Conservation (phyloP, 495 filamentous ascomycete genomes). For the Penicillium paxilli region DNA sequence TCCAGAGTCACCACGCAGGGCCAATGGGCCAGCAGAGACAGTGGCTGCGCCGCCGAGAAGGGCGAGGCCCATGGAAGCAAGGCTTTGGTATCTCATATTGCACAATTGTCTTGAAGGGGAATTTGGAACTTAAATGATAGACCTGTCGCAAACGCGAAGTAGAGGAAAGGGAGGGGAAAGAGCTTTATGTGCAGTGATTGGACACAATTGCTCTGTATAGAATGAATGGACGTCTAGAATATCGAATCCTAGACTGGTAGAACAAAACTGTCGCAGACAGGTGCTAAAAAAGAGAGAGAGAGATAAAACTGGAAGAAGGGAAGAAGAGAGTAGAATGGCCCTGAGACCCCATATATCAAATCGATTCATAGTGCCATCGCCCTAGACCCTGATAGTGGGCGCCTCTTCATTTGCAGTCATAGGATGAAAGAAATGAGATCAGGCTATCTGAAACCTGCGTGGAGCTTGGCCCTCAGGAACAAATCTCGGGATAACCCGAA, state of each 20-base stretch:
- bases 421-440: constrained; percentile 26
- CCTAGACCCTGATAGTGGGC: neutral
- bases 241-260: constrained; percentile 28
- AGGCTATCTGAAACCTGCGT: constrained; percentile 34
- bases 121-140: neutral
- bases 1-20: constrained; percentile 15
- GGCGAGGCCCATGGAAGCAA: constrained; percentile 29
- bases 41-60: constrained; percentile 30
- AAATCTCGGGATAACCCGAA: constrained; percentile 19
- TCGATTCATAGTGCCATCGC: neutral
- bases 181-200: constrained; percentile 21
- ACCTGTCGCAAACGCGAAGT: neutral
- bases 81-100: constrained; percentile 36
- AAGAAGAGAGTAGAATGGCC: constrained; percentile 4
- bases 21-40: constrained; percentile 28
- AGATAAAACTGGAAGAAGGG: neutral
- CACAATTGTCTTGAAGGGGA: neutral
- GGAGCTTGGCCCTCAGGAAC: constrained; percentile 14
- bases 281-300: constrained; percentile 12
- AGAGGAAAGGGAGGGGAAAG: constrained; percentile 6
- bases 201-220: constrained; percentile 17
- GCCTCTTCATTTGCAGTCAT: constrained; percentile 4
- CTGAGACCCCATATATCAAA: neutral
- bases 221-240: constrained; percentile 41
- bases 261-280: constrained; percentile 30